Base-by-base conservation (phyloP, 192 early-diverging fungal genomes). In the Podila epicladia region DNA sequence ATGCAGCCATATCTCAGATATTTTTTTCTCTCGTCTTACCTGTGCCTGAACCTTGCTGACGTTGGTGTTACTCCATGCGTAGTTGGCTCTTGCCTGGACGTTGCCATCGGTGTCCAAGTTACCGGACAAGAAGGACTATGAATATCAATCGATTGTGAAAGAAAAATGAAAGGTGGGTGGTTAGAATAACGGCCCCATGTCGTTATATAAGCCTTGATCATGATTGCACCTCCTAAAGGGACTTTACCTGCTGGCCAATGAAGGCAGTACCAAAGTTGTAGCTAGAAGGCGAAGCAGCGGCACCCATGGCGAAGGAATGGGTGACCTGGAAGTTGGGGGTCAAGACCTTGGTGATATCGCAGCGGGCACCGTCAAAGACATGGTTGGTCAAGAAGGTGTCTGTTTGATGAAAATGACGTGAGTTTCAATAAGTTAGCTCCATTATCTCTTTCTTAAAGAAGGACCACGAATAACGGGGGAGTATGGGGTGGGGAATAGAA, bases 201-300 rank as follows among this genome's bases (percentile, higher is more conserved):
- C 53, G n/a, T 24, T 22, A 24, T 55, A 22, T 13, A 48, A 38
- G 20, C 22, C n/a, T 55, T 24, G n/a, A 37, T 35, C 26, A 35
- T 37, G 35, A 37, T 11, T 11, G 35, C 35, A 9, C 9, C 45
- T 59, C 24, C 13, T 37, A 12, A 26, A 41, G 38, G 26, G 49
- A 60, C 38, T 73, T 55, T 82, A 93, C 93, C 82, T 92, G 84
- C 64, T 93, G 92, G 33, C 89, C 91, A 58, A 92, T 93, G 77
- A 93, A 98, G 55, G 94, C 92, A 32, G 95, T 91, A 33, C 92
- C 93, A 87, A 99, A 99, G 84, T 96, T 94, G 86, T 98, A 99
- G 73, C 85, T 87, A 33, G 95, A 92, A 20, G 97, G 97, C 38
- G 89, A 84, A 37, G 89, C 89, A 12, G 91, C 87, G 59, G 93